Base-by-base conservation (phyloP, 2,329 filamentous ascomycete genomes). In the Diaporthe citri region DNA sequence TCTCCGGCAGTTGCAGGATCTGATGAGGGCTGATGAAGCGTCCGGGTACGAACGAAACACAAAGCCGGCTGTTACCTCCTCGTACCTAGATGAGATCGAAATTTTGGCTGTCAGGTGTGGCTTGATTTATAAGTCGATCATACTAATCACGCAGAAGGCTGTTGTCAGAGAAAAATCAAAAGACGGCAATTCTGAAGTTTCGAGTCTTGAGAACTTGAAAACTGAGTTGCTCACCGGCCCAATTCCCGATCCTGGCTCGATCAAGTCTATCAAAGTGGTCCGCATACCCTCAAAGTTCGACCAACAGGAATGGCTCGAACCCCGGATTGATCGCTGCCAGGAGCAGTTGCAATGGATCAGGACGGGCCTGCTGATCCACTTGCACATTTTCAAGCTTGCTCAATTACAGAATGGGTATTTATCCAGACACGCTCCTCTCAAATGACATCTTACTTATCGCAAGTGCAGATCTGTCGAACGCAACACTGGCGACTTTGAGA, bases 351-450 rank as follows among this genome's bases (percentile, higher is more conserved):
- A 34, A 52, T 75, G 71, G 74, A 59, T 74, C 4, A 43, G 28
- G 5, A 73, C 48, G 12, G 43, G 31, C 22, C 64, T 75, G 22
- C 36, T 74, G 25, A 8, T 74, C n/a, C 36, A 74, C 13, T 9
- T 75, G 31, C 55, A 74, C 22, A 74, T 75, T 25, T 43, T 43
- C 28, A 73, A 62, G 36, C 71, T 75, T 22, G 51, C 57, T 9
- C 41, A 52, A 12, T 28, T 67, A 6, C 56, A 62, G 31, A 59
- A 39, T 43, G n/a, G 46, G 74, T 74, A 66, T 5, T 28, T 28
- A 8, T 7, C 13, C 17, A 39, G 1, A 2, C 17, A 25, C 15
- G 8, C 4, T 25, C 0, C n/a, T 25, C 36, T 25, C 9, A 4
- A 8, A 4, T 34, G 25, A 10, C 12, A 36, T 25, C 20, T 36